phyloP scores from a whole-genome alignment of 1,284 basidiomycete species.

The Wallemia ichthyophaga region DNA sequence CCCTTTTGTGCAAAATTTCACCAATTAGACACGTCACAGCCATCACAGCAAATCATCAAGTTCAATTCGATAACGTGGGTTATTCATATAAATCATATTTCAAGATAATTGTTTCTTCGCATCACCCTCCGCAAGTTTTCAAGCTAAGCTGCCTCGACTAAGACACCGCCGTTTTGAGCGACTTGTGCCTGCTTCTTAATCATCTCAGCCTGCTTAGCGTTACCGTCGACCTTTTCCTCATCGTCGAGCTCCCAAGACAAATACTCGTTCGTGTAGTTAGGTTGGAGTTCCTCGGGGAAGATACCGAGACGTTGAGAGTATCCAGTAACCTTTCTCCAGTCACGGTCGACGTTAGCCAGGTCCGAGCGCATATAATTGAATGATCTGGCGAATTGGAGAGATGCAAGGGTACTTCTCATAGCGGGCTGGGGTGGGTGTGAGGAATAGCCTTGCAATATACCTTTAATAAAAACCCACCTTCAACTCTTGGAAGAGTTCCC shows the following conservation, averaged over 20 bases:
- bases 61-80: not conserved
- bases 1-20: too few species aligned
- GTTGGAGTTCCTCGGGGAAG: slow-evolving; percentile 12
- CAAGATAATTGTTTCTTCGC: not conserved
- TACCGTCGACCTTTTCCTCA: slow-evolving; percentile 3
- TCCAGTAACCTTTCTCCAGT: slow-evolving; percentile 14
- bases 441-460: not conserved
- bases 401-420: slow-evolving; percentile 14
- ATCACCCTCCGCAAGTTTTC: not conserved
- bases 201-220: slow-evolving; percentile 1
- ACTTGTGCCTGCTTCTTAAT: not conserved
- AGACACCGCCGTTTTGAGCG: not conserved
- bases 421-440: slow-evolving; percentile 4
- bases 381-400: slow-evolving; percentile 12
- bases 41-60: too few species aligned
- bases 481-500: slow-evolving; percentile 14
- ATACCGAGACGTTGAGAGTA: slow-evolving; percentile 17
- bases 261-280: slow-evolving; percentile 16
- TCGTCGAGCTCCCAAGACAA: slow-evolving; percentile 6
- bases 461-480: slow-evolving; percentile 9
- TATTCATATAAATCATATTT: not conserved
- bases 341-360: slow-evolving; percentile 9
- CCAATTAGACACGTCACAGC: too few species aligned
- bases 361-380: slow-evolving; percentile 17
- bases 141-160: not conserved